Evolutionary conservation across 2,329 filamentous ascomycete species (phyloP).

Genomic region (Paecilomyces fulvus): DNA sequence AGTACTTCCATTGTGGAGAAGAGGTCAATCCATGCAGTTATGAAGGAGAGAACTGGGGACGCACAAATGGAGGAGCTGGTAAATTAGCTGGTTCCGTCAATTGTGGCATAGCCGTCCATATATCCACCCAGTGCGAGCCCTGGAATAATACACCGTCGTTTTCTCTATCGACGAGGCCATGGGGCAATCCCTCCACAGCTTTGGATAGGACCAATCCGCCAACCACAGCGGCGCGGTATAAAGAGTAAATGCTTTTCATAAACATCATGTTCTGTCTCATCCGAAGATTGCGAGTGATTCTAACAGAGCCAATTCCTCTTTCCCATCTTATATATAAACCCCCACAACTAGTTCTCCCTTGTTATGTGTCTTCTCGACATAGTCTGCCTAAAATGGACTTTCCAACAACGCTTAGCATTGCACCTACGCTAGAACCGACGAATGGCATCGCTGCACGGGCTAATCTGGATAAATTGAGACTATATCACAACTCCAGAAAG

Average conservation of each 20-base stretch:
- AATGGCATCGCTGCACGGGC: background rate
- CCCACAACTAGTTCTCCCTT: background rate
- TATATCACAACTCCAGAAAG: background rate
- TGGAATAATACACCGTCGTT: background rate
- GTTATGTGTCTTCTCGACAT: background rate
- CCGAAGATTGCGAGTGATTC: background rate
- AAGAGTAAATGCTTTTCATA: background rate
- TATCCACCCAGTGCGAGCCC: slow-evolving; percentile 49
- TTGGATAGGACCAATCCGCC: background rate
- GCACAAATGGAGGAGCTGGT: slow-evolving; percentile 51
- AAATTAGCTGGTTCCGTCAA: slow-evolving; percentile 55
- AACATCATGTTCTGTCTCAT: background rate
- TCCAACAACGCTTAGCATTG: background rate
- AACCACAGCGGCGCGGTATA: background rate
- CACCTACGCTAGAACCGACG: background rate
- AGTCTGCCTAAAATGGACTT: background rate
- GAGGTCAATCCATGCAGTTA: slow-evolving; percentile 4
- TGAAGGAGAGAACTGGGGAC: slow-evolving; percentile 10
- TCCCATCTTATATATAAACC: background rate
- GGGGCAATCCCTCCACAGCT: background rate
- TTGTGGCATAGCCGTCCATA: slow-evolving; percentile 60
- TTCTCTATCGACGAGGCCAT: background rate
- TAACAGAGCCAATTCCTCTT: background rate
- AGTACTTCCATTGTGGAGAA: slow-evolving; percentile 41
- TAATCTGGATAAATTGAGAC: background rate